Evolutionary conservation across 176 grass and related monocot species (phyloP).

Genomic region (Hordeum marinum): DNA sequence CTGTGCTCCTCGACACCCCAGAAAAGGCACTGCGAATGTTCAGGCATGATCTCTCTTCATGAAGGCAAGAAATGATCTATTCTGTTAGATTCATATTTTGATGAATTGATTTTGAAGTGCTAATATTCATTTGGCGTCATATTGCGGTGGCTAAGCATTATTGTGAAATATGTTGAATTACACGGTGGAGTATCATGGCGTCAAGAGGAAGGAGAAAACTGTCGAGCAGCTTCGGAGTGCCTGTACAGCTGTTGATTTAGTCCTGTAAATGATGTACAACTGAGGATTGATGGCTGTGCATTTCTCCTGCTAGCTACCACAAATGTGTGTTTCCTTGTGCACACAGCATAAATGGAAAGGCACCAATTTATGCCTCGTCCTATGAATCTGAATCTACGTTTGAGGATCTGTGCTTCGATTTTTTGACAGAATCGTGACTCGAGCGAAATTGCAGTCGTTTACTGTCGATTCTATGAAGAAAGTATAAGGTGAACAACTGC

Average conservation of each 20-base stretch:
- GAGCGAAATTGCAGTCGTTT: too few relatives aligned
- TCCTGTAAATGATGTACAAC: not conserved
- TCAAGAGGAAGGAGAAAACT: conserved; percentile 73
- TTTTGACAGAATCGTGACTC: too few relatives aligned
- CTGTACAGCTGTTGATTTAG: not conserved
- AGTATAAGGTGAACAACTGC: too few relatives aligned
- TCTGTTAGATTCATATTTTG: not conserved
- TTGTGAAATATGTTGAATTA: conserved; percentile 81
- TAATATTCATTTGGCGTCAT: not conserved
- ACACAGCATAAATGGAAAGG: too few relatives aligned
- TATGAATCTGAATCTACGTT: too few relatives aligned
- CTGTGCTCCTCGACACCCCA: not conserved
- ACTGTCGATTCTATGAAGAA: too few relatives aligned
- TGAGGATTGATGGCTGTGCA: too few relatives aligned
- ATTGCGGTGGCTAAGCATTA: not conserved
- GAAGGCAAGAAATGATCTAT: not conserved
- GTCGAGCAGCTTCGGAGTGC: conserved; percentile 61
- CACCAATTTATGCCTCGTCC: too few relatives aligned
- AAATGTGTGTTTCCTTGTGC: too few relatives aligned
- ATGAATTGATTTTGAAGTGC: not conserved
- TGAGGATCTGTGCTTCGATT: too few relatives aligned
- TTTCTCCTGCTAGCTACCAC: too few relatives aligned
- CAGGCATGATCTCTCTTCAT: not conserved
- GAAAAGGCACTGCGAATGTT: not conserved
- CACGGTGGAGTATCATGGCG: conserved; percentile 62